phyloP scores from a whole-genome alignment of 306 rosid species.

The Oxytropis ochrocephala region DNA sequence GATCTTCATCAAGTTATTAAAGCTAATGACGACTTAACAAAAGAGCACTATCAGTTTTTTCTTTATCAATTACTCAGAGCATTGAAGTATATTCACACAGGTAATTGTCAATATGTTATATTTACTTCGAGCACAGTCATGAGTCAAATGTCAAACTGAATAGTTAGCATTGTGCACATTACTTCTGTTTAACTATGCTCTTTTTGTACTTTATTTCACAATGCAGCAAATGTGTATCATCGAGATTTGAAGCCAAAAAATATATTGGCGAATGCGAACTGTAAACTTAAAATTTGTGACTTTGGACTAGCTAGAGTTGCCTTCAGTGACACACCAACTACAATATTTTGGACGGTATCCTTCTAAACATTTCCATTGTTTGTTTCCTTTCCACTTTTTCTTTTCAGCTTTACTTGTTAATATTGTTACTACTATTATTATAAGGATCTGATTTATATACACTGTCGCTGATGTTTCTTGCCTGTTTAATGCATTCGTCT shows the following conservation, averaged over 20 bases:
- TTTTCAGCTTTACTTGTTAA: neutral
- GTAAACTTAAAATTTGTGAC: slow-evolving; percentile 94
- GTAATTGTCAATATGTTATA: slow-evolving; percentile 28
- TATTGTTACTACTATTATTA: neutral
- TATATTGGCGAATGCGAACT: slow-evolving; percentile 94
- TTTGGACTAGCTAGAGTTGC: slow-evolving; percentile 98
- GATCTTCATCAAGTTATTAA: slow-evolving; percentile 99
- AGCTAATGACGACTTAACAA: slow-evolving; percentile 88
- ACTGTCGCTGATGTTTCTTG: neutral
- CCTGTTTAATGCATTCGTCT: slow-evolving; percentile 5
- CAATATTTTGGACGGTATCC: slow-evolving; percentile 95
- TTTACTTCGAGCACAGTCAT: neutral
- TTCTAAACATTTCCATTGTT: neutral
- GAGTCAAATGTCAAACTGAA: neutral
- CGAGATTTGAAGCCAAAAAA: slow-evolving; percentile 95
- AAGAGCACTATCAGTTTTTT: slow-evolving; percentile 91
- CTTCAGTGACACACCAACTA: slow-evolving; percentile 84
- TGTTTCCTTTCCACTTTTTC: neutral
- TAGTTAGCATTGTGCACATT: neutral
- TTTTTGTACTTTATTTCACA: neutral
- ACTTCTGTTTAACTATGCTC: neutral
- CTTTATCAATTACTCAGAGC: slow-evolving; percentile 96
- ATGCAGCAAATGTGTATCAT: slow-evolving; percentile 93
- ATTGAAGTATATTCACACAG: slow-evolving; percentile 87
- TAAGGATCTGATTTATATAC: too few species aligned